Base-by-base conservation (phyloP, 1,139 yeast species). In the Pneumocystis wakefieldiae region DNA sequence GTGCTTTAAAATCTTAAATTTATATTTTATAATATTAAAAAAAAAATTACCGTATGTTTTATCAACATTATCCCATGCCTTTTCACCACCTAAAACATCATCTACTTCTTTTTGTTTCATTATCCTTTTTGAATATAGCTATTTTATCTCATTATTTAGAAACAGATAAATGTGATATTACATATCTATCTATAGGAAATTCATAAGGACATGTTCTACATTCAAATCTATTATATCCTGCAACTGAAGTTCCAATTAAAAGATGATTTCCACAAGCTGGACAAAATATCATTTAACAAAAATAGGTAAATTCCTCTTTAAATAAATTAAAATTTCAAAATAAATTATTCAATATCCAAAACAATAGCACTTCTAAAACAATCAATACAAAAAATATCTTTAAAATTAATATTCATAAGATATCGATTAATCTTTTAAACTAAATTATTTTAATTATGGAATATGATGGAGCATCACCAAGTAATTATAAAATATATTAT, bases 31-130 rank as follows among this genome's bases (percentile, higher is more conserved):
- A 29, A 28, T 35, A 19, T 24, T 60, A 61, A 35, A n/a, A 14
- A 24, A 59, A 17, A 19, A n/a, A 32, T 19, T 4, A 48, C 55
- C 55, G 12, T 48, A 59, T 0, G 80, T 77, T 66, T 77, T 79
- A 72, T 94, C 98, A 38, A 94, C 98, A 72, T 92, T 91, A 73
- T 92, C 98, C 98, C 98, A 92, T 2, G 97, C 95, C 36, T 96
- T 97, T 68, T 85, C 94, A 57, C 96, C 96, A 66, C 99, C 98
- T 36, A 92, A 80, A 12, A 92, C 96, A 76, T 92, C 98, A 74
- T 92, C 99, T 2, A 92, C 94, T 69, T 89, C 87, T 72, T 92
- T 92, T 72, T 96, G 80, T 53, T 87, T 86, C 71, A 92, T 80
- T 66, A 81, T 19, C 12, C 29, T 53, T 48, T 59, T 32, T 32